Conservation (phyloP, 2,329 filamentous ascomycete species). For the Chrysoporthe cubensis region DNA sequence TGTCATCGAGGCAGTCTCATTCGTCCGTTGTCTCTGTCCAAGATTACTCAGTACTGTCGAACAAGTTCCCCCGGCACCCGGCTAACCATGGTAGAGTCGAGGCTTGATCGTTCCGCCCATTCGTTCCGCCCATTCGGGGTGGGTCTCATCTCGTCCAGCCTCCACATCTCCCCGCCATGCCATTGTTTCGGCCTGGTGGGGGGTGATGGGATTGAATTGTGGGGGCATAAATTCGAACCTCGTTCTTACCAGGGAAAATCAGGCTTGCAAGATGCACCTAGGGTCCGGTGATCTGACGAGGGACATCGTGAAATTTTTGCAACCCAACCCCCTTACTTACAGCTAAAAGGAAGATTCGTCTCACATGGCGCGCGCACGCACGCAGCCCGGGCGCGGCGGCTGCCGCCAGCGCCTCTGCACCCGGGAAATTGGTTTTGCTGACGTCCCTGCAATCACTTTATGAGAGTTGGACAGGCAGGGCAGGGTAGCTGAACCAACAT, state of each 20-base stretch:
- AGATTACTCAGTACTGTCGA: background rate
- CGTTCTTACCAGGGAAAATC: background rate
- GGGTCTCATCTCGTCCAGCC: slow-evolving; percentile 6
- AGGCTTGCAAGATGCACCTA: background rate
- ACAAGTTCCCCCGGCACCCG: slow-evolving; percentile 53
- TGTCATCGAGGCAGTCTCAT: background rate
- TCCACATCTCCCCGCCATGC: slow-evolving; percentile 11
- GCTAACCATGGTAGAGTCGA: slow-evolving; percentile 50
- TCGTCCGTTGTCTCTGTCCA: slow-evolving; percentile 56
- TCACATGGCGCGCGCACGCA: background rate
- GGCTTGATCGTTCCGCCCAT: background rate
- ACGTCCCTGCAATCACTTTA: slow-evolving; percentile 2
- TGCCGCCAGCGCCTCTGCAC: slow-evolving; percentile 3
- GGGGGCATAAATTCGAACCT: background rate
- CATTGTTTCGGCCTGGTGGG: slow-evolving; percentile 6
- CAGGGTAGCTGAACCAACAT: background rate
- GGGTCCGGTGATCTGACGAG: no score
- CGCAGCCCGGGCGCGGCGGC: slow-evolving; percentile 6
- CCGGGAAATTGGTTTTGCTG: slow-evolving; percentile 1
- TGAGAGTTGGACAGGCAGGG: background rate
- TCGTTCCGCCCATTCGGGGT: background rate
- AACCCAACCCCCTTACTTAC: background rate
- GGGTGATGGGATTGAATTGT: background rate
- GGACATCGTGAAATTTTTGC: background rate
- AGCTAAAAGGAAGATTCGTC: background rate